A percentile compares a stretch with the other conserved stretches of the same genome.
These are phyloP conservation scores for Thermomyces lanuginosus DNA, from an alignment of 2,329 filamentous ascomycete genomes.

Conservation along the genomic window DNA sequence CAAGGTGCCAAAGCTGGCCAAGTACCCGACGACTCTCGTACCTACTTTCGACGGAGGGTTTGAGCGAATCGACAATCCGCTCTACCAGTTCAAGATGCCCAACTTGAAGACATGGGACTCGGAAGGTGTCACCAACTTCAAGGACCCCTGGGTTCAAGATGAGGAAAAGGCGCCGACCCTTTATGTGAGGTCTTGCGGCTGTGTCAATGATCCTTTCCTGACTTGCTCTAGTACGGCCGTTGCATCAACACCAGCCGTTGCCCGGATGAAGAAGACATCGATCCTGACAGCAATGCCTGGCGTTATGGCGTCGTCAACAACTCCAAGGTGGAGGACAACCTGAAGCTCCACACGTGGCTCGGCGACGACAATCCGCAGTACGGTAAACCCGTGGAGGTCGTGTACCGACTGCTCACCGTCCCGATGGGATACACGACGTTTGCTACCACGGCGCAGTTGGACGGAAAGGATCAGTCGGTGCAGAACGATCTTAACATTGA, in stretches of 20 bases:
- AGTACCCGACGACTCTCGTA: constrained; percentile 17
- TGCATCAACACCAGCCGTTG: too few relatives aligned
- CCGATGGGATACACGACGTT: too few relatives aligned
- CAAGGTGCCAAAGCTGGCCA: constrained; percentile 14
- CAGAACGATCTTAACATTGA: constrained; percentile 18
- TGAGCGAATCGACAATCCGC: constrained; percentile 23
- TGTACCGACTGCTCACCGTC: too few relatives aligned
- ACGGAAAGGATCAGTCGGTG: constrained; percentile 9
- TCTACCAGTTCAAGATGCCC: constrained; percentile 28
- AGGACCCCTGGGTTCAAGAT: neutral
- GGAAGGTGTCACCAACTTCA: neutral
- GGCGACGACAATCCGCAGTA: too few relatives aligned
- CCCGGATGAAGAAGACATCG: too few relatives aligned
- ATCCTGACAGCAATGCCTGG: too few relatives aligned
- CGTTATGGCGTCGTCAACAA: too few relatives aligned
- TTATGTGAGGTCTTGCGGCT: neutral
- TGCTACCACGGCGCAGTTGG: constrained; percentile 12
- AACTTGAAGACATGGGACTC: too few relatives aligned
- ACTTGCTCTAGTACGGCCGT: neutral
- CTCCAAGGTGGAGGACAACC: too few relatives aligned
- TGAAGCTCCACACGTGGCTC: too few relatives aligned
- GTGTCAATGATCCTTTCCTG: neutral
- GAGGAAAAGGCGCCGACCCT: neutral
- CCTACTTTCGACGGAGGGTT: constrained; percentile 21
- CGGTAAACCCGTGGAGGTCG: too few relatives aligned